A percentile compares a stretch with the other conserved stretches of the same genome.
These are phyloP conservation scores for Xerocomus brunneocitrinus DNA, from an alignment of 768 basidiomycete species.

Conservation along the genomic window DNA sequence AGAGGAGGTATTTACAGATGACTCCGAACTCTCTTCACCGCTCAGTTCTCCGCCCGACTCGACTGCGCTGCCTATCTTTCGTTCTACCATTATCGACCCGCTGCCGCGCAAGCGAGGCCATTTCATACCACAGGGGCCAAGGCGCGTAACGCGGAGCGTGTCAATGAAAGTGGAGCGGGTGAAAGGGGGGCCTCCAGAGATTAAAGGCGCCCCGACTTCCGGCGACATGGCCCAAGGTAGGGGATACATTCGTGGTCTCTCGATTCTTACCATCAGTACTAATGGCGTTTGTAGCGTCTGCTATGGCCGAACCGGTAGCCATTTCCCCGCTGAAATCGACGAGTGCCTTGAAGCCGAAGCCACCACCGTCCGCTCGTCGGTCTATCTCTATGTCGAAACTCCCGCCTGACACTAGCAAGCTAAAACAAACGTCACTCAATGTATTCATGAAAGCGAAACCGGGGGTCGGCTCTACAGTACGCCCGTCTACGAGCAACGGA, in stretches of 20 bases:
- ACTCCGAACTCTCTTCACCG: background rate
- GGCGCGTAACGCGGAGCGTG: constrained; percentile 26
- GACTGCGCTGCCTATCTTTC: background rate
- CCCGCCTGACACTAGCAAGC: constrained; percentile 12
- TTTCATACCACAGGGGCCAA: constrained; percentile 6
- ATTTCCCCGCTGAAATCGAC: constrained; percentile 7
- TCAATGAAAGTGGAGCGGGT: constrained; percentile 23
- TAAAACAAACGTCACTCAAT: constrained; percentile 24
- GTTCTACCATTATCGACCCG: constrained; percentile 1
- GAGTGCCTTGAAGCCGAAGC: background rate
- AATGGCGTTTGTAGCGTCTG: constrained; percentile 2
- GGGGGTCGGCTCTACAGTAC: background rate
- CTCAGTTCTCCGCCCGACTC: background rate
- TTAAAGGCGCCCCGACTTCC: background rate
- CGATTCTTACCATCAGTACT: background rate
- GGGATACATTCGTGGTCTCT: background rate
- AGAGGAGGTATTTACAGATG: background rate
- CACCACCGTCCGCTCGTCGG: background rate
- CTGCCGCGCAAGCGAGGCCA: constrained; percentile 19
- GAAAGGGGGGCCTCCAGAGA: background rate
- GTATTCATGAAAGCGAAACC: constrained; percentile 19
- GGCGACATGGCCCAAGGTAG: constrained; percentile 1
- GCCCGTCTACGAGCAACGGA: constrained; percentile 7
- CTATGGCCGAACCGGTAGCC: background rate
- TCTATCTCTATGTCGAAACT: constrained; percentile 13